phyloP scores from a whole-genome alignment of 2,329 filamentous ascomycete genomes.

The Ceratocystis lukuohia region DNA sequence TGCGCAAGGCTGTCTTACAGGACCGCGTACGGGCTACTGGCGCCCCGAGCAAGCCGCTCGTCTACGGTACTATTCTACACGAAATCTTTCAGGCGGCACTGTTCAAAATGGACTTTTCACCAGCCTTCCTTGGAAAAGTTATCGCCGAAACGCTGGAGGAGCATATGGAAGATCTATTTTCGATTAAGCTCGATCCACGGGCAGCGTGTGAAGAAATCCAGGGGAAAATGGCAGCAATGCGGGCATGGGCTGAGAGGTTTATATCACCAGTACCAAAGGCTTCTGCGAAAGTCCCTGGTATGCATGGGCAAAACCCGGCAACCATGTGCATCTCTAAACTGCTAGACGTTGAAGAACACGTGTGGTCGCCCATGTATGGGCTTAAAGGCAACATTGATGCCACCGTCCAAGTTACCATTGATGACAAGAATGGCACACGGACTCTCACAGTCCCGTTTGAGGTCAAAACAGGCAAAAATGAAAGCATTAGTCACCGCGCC shows the following conservation, averaged over 20 bases:
- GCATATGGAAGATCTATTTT: conserved; percentile 80
- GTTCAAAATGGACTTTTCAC: conserved; percentile 68
- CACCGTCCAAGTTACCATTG: conserved; percentile 76
- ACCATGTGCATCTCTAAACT: conserved; percentile 84
- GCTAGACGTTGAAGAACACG: conserved; percentile 90
- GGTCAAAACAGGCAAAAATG: conserved; percentile 83
- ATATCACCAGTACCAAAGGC: conserved; percentile 54
- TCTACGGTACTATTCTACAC: conserved; percentile 88
- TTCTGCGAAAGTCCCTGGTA: conserved; percentile 61
- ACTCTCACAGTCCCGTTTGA: conserved; percentile 84
- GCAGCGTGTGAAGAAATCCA: conserved; percentile 67
- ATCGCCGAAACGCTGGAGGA: conserved; percentile 58
- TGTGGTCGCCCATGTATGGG: conserved; percentile 97
- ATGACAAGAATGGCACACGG: conserved; percentile 50
- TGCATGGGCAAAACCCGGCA: conserved; percentile 57
- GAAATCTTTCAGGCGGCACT: conserved; percentile 90
- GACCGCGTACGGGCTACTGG: conserved; percentile 87
- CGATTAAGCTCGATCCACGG: conserved; percentile 60
- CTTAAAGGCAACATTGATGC: conserved; percentile 97
- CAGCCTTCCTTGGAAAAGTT: conserved; percentile 48
- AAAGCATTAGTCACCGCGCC: conserved; percentile 70
- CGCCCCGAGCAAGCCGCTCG: conserved; percentile 62
- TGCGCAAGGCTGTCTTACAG: conserved; percentile 80
- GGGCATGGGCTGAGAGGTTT: conserved; percentile 72
- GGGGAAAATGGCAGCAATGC: conserved; percentile 70